Evolutionary conservation across 495 filamentous ascomycete genomes (phyloP).

Genomic region (Penicillium atrosanguineum): DNA sequence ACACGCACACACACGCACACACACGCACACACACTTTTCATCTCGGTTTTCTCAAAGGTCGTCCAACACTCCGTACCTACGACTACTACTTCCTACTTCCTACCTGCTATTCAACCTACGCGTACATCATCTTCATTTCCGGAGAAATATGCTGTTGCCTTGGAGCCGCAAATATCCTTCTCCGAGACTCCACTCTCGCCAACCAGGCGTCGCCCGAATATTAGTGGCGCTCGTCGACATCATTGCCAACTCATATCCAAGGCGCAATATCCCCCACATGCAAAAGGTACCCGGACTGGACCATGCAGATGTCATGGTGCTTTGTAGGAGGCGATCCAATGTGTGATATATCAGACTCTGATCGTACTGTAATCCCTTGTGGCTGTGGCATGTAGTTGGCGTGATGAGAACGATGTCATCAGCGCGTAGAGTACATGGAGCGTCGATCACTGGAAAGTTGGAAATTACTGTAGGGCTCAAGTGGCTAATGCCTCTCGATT

Average conservation of each 20-base stretch:
- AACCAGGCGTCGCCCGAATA: constrained; percentile 1
- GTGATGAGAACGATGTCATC: neutral
- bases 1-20: neutral
- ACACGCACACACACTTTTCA: neutral
- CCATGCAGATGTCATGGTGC: neutral
- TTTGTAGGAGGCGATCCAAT: neutral
- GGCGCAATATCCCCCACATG: neutral
- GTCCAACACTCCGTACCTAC: neutral
- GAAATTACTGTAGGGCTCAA: neutral
- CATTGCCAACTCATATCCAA: constrained; percentile 19
- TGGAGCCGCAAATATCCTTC: constrained; percentile 20
- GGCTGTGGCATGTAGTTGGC: neutral
- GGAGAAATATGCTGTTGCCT: constrained; percentile 19
- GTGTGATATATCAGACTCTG: neutral
- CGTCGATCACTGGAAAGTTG: neutral
- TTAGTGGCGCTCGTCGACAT: constrained; percentile 16
- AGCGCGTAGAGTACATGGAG: neutral
- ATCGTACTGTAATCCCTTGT: neutral
- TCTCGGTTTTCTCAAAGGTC: neutral
- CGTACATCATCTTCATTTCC: neutral
- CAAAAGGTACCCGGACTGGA: neutral
- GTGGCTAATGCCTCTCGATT: neutral
- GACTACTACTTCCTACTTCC: too few species aligned
- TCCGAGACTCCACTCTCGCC: constrained; percentile 14
- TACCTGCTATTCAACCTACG: neutral